Conservation (phyloP, 805 yeast species). For the Wickerhamiella slavikovae region DNA sequence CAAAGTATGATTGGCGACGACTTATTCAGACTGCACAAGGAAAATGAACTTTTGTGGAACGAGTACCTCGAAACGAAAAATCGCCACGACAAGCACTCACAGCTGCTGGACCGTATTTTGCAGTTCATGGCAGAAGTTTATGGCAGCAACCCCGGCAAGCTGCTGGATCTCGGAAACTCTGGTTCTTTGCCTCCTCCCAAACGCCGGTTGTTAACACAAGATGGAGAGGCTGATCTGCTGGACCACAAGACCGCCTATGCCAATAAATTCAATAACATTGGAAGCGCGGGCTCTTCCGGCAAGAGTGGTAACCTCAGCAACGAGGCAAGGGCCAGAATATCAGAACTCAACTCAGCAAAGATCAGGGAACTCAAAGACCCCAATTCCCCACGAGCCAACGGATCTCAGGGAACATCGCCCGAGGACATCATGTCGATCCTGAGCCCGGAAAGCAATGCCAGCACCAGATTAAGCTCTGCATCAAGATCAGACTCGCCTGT, state of each 20-base stretch:
- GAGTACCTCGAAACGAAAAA: conserved; percentile 72
- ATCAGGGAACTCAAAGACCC: conserved; percentile 7
- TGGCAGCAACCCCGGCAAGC: conserved; percentile 36
- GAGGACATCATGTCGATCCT: no score
- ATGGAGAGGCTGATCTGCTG: conserved; percentile 5
- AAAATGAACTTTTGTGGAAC: conserved; percentile 80
- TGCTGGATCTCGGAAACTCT: conserved; percentile 13
- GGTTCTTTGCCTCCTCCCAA: conserved; percentile 7
- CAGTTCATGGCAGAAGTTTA: conserved; percentile 72
- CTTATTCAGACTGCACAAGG: conserved; percentile 59
- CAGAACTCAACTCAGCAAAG: background rate
- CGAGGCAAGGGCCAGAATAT: no score
- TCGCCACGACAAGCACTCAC: conserved; percentile 66
- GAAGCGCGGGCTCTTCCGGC: background rate
- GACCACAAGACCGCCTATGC: conserved; percentile 8
- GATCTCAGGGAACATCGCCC: no score
- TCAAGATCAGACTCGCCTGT: no score
- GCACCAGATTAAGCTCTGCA: no score
- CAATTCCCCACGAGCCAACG: no score
- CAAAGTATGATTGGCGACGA: conserved; percentile 74
- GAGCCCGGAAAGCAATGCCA: no score
- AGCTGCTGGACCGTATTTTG: conserved; percentile 69
- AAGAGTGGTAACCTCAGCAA: no score
- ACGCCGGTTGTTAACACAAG: conserved; percentile 12
- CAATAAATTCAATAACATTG: conserved; percentile 8